These are phyloP conservation scores for Psidium friedrichsthalianum DNA, from an alignment of 345 rosid genomes.

Conservation along the genomic window DNA sequence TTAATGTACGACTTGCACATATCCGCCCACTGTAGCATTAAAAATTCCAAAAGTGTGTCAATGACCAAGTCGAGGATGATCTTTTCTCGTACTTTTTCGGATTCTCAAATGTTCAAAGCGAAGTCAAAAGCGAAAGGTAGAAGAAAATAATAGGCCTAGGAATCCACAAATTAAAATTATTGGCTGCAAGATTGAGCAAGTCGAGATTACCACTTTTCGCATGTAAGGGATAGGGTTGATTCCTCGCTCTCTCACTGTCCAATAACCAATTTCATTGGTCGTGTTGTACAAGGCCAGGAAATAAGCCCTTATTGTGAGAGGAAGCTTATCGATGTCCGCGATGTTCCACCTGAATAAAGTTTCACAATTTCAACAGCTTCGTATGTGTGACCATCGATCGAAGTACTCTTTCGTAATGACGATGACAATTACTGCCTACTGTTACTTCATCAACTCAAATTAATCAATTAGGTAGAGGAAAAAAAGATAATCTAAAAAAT, in stretches of 20 bases:
- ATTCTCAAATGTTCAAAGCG: background rate
- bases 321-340: background rate
- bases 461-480: background rate
- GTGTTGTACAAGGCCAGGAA: slow-evolving; percentile 2
- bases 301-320: background rate
- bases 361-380: background rate
- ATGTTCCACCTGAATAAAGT: background rate
- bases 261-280: background rate
- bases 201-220: background rate
- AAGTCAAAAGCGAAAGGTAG: background rate
- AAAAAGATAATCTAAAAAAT: background rate
- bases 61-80: background rate
- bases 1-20: background rate
- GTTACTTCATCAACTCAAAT: background rate
- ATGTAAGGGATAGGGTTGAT: slow-evolving; percentile 6
- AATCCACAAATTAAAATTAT: background rate
- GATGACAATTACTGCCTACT: background rate
- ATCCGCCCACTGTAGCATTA: slow-evolving; percentile 2
- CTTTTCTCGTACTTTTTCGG: background rate
- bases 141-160: background rate
- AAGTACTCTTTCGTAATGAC: background rate
- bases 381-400: background rate
- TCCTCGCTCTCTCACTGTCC: background rate
- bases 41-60: background rate
- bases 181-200: background rate